Evolutionary conservation across 1,284 basidiomycete genomes (phyloP), one percentile per base, ranked within the genome.

Genomic region (Sphagnurus paluster): DNA sequence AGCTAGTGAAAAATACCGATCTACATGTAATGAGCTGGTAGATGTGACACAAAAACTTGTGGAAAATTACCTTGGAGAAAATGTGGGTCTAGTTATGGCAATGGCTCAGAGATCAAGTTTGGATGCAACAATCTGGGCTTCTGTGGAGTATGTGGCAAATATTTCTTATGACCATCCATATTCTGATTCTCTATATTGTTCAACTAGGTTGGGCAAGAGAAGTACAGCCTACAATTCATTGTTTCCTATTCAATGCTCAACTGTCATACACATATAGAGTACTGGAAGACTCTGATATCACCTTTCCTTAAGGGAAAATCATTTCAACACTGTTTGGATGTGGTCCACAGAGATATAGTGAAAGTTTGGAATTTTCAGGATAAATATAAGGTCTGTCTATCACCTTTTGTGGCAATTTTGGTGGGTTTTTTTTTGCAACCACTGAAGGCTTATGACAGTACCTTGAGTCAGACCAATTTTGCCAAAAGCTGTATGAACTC

Each of bases 301-400:
- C 49, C 47, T 35, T 25, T 40, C 7, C 42, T 51, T 14, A 21
- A 29, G 20, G 45, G 42, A n/a, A 47, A 47, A 39, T 47, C 37
- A 9, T 21, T 51, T 2, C 41, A 41, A 14, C 32, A 51, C 17
- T 51, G 49, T 25, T 28, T 51, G 9, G 42, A 47, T 13, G 45
- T 47, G 5, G 47, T 51, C 13, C 49, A 51, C 26, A 21, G 41
- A 2, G 49, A 51, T 21, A 60, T 63, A 34, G 44, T 63, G 20
- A 39, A 28, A 5, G 48, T 58, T 23, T 64, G 62, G 62, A 54
- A 53, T 30, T 58, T 65, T 39, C 26, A 57, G 23, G 62, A 65
- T 50, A 53, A 58, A 3, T 26, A 54, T 1, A 34, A 39, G 28
- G 59, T 56, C 17, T 23, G 14, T 20, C 35, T 39, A 13, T 39